These are phyloP conservation scores for Scheffersomyces insectosa DNA, from an alignment of 1,139 yeast species.

Conservation along the genomic window DNA sequence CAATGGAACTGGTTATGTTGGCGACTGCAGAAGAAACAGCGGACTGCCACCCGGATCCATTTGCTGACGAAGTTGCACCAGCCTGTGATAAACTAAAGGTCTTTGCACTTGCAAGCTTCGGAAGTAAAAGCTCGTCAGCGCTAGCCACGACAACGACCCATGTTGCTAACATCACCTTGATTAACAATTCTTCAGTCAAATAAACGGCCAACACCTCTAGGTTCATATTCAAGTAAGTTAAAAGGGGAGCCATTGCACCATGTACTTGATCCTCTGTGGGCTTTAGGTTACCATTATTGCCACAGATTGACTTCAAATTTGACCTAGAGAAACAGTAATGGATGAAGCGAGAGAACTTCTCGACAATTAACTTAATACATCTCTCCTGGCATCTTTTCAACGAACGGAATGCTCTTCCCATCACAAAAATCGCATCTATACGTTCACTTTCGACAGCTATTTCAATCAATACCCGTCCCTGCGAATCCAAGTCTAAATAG, in stretches of 20 bases:
- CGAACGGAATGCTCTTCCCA: constrained; percentile 75
- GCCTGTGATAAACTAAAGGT: constrained; percentile 30
- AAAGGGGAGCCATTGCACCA: constrained; percentile 72
- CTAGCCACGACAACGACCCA: constrained; percentile 69
- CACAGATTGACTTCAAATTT: constrained; percentile 55
- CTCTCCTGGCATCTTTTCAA: constrained; percentile 63
- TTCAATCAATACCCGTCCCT: constrained; percentile 63
- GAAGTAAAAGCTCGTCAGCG: constrained; percentile 70
- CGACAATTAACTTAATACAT: constrained; percentile 66
- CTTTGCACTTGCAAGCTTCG: constrained; percentile 63
- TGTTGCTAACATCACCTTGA: constrained; percentile 72
- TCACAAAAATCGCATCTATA: constrained; percentile 72
- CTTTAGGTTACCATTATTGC: constrained; percentile 43
- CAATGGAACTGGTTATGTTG: constrained; percentile 44
- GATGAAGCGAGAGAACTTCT: constrained; percentile 51
- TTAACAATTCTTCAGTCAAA: constrained; percentile 57
- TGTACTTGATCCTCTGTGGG: constrained; percentile 59
- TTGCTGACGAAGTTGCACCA: constrained; percentile 18
- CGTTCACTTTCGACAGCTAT: constrained; percentile 78
- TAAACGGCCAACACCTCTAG: constrained; percentile 65
- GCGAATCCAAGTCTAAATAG: constrained; percentile 63
- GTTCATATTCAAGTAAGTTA: constrained; percentile 72
- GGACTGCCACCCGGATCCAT: constrained; percentile 44
- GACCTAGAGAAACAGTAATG: constrained; percentile 42
- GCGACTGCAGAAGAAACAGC: constrained; percentile 52